Evolutionary conservation across 768 basidiomycete genomes (phyloP).

Genomic region (Tulasnella sp.): DNA sequence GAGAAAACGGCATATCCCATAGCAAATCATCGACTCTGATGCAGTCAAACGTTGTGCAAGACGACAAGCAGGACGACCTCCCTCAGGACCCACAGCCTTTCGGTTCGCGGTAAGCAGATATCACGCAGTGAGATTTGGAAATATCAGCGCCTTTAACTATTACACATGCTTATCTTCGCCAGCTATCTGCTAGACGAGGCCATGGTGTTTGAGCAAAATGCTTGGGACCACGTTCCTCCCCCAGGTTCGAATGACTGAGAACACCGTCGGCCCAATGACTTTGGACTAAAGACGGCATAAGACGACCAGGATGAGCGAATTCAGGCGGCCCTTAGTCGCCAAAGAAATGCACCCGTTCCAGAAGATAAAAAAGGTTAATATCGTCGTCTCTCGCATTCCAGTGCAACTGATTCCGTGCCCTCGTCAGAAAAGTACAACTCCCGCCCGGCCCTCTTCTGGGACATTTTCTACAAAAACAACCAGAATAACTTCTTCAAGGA

Average conservation of each 20-base stretch:
- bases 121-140: too few relatives aligned
- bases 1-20: neutral
- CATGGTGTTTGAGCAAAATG: conserved; percentile 20
- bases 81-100: conserved; percentile 38
- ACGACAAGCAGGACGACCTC: neutral
- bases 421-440: conserved; percentile 23
- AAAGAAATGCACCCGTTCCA: conserved; percentile 61
- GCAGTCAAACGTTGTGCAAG: neutral
- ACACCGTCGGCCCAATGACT: neutral
- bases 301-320: conserved; percentile 69
- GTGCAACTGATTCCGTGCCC: neutral
- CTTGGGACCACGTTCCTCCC: conserved; percentile 71
- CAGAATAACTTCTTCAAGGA: conserved; percentile 86
- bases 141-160: neutral
- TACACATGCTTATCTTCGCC: neutral
- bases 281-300: neutral
- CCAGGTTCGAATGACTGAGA: conserved; percentile 28
- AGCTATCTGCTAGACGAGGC: conserved; percentile 52
- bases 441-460: conserved; percentile 43
- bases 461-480: conserved; percentile 84
- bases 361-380: conserved; percentile 54
- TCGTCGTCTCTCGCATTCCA: conserved; percentile 25
- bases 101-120: conserved; percentile 44
- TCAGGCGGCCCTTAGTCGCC: conserved; percentile 52
- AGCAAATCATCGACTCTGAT: neutral